Base-by-base conservation (phyloP, 768 basidiomycete species). In the Hydnomerulius pinastri region DNA sequence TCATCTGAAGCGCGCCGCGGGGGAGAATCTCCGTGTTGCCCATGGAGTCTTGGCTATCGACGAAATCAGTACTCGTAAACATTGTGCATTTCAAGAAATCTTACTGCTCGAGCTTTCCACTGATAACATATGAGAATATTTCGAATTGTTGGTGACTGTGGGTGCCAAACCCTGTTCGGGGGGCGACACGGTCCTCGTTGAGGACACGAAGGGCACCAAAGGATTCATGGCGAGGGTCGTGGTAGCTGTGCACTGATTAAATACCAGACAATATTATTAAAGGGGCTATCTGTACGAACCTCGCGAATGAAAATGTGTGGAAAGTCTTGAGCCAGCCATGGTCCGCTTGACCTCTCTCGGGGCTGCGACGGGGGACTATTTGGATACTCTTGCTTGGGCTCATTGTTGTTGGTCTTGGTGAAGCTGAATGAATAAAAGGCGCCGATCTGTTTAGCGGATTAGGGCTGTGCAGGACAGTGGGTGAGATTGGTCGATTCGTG, bases 1-100 rank as follows among this genome's bases (percentile, higher is more conserved):
- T 94, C 72, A 97, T 82, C 67, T 98, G 95, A 27, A 98, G 59
- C 59, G 92, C 88, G 1, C 96, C 96, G 13, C 92, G 83, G 65
- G 85, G 85, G 64, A 98, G 81, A 50, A 94, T 77, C 67, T 98
- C 96, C 46, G 80, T 79, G 71, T 96, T 96, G 32, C 87, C 86
- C 87, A 97, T 90, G 5, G 86, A 90, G 70, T 98, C 96, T 69
- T 87, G 80, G 72, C 93, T 92, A 51, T 23, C 6, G 23, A 28
- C 30, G 40, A 13, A 23, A 6, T 48, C 13, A 40, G 29, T 5
- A 24, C 1, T 18, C 29, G 4, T 4, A 21, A 24, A 38, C 12
- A 35, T 4, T 20, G 30, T 3, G 29, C 12, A 21, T 4, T 10
- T 25, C 0, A 10, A 42, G 13, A 18, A 13, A 43, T 71, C 84